Evolutionary conservation across 2,329 filamentous ascomycete species (phyloP), one percentile per base, ranked within the genome.

Genomic region (Xylaria sp.): DNA sequence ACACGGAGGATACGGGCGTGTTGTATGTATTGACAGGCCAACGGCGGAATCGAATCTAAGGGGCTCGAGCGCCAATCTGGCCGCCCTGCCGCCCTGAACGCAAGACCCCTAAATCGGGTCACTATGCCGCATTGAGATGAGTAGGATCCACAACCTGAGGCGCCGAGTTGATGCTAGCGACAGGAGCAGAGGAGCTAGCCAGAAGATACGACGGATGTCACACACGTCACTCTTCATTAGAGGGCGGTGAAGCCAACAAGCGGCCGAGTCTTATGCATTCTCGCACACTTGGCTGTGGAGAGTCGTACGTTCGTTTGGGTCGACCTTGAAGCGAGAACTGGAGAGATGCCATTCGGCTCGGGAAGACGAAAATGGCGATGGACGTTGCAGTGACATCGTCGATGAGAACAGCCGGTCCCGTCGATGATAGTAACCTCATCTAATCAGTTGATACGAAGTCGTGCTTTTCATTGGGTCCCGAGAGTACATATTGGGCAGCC

Each of bases 1-100:
- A n/a, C n/a, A n/a, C n/a, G n/a, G n/a, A n/a, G n/a, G n/a, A n/a
- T n/a, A n/a, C n/a, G n/a, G n/a, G n/a, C 48, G 50, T 52, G 58
- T 58, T 48, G 47, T 50, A 39, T 26, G 24, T 46, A 45, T 56
- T 40, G 48, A 52, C 51, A 52, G 48, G 18, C 39, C 40, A 24
- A 43, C 44, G 16, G 21, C 48, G 41, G 13, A 29, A 39, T 38
- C 37, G 8, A 18, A 16, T n/a, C 9, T 17, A 26, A 16, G 13
- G 21, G 21, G 17, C 16, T 44, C 41, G 29, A 34, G 29, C 29
- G 29, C 29, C 29, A 34, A 11, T n/a, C n/a, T n/a, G n/a, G n/a
- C n/a, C n/a, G n/a, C n/a, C n/a, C n/a, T n/a, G 11, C 29, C 16
- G 29, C 11, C 11, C 16, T 34, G 6, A 34, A 34, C 4, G 11